Conservation (phyloP, 495 filamentous ascomycete genomes). For the Tuber borchii region DNA sequence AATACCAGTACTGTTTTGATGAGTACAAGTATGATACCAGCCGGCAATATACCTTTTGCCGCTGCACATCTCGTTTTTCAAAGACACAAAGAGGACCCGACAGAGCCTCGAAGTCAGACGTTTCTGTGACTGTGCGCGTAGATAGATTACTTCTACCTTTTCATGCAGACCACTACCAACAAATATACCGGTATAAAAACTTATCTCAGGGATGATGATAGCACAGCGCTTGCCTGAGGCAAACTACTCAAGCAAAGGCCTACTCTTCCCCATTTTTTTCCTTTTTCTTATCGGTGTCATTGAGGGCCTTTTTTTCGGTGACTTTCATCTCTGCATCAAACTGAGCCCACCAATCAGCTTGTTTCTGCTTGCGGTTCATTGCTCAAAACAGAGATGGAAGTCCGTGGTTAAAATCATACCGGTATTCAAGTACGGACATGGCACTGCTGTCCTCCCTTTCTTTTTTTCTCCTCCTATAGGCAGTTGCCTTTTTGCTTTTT, state of each 20-base stretch:
- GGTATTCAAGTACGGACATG: background rate
- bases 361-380: background rate
- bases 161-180: background rate
- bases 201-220: background rate
- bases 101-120: background rate
- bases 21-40: background rate
- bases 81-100: slow-evolving; percentile 2
- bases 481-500: background rate
- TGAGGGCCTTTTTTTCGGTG: background rate
- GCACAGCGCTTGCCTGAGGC: background rate
- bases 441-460: background rate
- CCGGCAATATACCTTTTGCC: background rate
- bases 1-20: background rate
- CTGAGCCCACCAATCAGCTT: background rate
- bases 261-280: background rate
- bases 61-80: background rate
- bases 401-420: background rate
- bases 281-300: background rate
- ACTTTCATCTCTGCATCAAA: background rate
- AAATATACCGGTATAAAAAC: background rate
- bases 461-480: background rate
- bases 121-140: background rate
- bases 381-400: slow-evolving; percentile 3
- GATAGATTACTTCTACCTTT: background rate
- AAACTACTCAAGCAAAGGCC: background rate